These are phyloP conservation scores for Pichia insulana DNA, from an alignment of 805 yeast species.

Conservation along the genomic window DNA sequence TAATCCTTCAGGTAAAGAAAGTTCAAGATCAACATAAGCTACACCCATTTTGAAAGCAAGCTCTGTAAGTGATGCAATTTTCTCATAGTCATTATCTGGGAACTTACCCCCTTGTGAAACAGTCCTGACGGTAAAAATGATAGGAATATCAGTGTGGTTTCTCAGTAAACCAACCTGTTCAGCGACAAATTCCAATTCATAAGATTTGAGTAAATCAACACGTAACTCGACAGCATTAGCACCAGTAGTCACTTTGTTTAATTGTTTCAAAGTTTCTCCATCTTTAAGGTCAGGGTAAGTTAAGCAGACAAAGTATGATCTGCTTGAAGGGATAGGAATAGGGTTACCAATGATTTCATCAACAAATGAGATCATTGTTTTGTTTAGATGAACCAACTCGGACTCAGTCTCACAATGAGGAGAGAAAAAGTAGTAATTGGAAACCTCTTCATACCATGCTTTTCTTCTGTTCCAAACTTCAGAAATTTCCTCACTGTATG, in stretches of 20 bases:
- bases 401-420: slow-evolving; percentile 51
- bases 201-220: slow-evolving; percentile 57
- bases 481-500: slow-evolving; percentile 69
- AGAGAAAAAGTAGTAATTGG: slow-evolving; percentile 70
- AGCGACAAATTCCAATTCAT: slow-evolving; percentile 49
- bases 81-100: slow-evolving; percentile 45
- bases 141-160: slow-evolving; percentile 57
- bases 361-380: slow-evolving; percentile 51
- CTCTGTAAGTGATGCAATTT: slow-evolving; percentile 41
- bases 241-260: slow-evolving; percentile 55
- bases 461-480: slow-evolving; percentile 83
- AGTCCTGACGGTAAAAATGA: slow-evolving; percentile 75
- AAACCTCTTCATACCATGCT: slow-evolving; percentile 67
- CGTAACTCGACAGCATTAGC: slow-evolving; percentile 77
- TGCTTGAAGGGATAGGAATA: slow-evolving; percentile 32
- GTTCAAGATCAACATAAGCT: slow-evolving; percentile 73
- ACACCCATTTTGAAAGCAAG: slow-evolving; percentile 72
- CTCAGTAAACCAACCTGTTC: slow-evolving; percentile 68
- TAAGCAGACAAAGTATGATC: slow-evolving; percentile 67
- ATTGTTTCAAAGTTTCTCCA: slow-evolving; percentile 28
- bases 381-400: slow-evolving; percentile 50
- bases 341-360: slow-evolving; percentile 51
- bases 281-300: slow-evolving; percentile 53
- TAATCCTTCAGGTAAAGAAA: slow-evolving; percentile 53
- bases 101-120: slow-evolving; percentile 74